These are phyloP conservation scores for Fusarium domesticum DNA, from an alignment of 2,329 filamentous ascomycete genomes.

Conservation along the genomic window DNA sequence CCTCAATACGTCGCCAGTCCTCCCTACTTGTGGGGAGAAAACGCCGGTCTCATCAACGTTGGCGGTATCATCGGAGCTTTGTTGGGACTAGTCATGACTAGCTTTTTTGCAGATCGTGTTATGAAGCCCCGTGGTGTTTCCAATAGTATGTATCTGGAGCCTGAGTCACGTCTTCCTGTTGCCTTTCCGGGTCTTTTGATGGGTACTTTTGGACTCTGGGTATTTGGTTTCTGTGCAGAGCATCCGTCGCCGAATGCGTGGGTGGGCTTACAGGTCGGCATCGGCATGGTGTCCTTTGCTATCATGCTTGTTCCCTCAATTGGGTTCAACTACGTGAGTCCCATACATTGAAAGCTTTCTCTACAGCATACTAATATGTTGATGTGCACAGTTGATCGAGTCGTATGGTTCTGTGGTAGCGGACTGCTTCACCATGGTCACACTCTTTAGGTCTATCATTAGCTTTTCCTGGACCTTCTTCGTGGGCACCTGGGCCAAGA, in stretches of 20 bases:
- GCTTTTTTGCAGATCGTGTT: conserved; percentile 24
- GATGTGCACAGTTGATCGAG: conserved; percentile 44
- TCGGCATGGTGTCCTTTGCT: conserved; percentile 38
- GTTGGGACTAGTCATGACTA: conserved; percentile 28
- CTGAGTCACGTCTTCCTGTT: conserved; percentile 33
- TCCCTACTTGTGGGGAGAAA: conserved; percentile 35
- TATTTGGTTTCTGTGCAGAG: conserved; percentile 39
- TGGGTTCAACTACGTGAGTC: conserved; percentile 40
- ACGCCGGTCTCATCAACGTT: conserved; percentile 35
- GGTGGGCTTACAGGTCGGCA: conserved; percentile 36
- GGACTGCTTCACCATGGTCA: conserved; percentile 54
- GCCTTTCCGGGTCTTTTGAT: conserved; percentile 32
- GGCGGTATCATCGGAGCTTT: conserved; percentile 34
- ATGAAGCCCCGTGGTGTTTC: conserved; percentile 28
- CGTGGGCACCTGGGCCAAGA: conserved; percentile 45
- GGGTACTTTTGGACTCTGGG: conserved; percentile 33
- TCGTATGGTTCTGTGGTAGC: conserved; percentile 45
- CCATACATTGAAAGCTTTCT: neutral
- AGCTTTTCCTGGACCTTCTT: conserved; percentile 56
- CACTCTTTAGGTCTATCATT: conserved; percentile 46
- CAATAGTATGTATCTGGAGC: conserved; percentile 20
- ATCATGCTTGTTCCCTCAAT: conserved; percentile 39
- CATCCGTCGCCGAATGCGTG: conserved; percentile 30
- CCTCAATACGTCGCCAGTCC: conserved; percentile 29
- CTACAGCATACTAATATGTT: neutral